Base-by-base conservation (phyloP, 2,329 filamentous ascomycete genomes). In the Paraphaeosphaeria sporulosa region DNA sequence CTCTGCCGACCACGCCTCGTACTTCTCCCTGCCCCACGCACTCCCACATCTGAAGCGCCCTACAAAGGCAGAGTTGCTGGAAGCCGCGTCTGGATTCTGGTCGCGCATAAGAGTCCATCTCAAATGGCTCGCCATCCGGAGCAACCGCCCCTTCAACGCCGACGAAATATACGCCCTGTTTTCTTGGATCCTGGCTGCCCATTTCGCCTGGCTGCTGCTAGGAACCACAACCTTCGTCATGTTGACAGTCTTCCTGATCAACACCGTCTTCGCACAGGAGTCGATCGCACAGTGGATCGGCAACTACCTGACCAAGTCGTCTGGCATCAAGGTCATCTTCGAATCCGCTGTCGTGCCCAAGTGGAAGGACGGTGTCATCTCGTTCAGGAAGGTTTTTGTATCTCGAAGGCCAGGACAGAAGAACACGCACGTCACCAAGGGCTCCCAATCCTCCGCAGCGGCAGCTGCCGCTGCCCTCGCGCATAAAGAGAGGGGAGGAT, bases 161-260 rank as follows among this genome's bases (percentile, higher is more conserved):
- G 95, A 99, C 76, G 95, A 99, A 80, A 97, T 97, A 83, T 92
- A 93, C 48, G 95, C 95, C 4, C 94, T 99, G 64, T 88, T 93
- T 55, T 98, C 95, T 2, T 98, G 94, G 94, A 90, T 99, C 64
- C 86, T 98, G 63, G 85, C 97, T 56, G 95, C 94, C 0, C 95
- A 99, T 78, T 83, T 99, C 9, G 86, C 97, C 12, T 99, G 95
- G 95, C 87, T 99, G 68, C 85, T 98, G n/a, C 85, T 98, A 32
- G 95, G 95, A 56, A 99, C 95, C 0, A 99, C 95, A 0, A 98
- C 95, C 0, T 99, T 99, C 78, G 93, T 98, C 78, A 97, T 94
- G 5, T 82, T 98, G 57, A 81, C 94, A 19, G 96, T 99, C 57
- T 87, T 97, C 66, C 87, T 92, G 9, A 92, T 98, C 72, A 99